Evolutionary conservation across 2,329 filamentous ascomycete genomes (phyloP), one percentile per base, ranked within the genome.

Genomic region (Ophiocordyceps robertsii): DNA sequence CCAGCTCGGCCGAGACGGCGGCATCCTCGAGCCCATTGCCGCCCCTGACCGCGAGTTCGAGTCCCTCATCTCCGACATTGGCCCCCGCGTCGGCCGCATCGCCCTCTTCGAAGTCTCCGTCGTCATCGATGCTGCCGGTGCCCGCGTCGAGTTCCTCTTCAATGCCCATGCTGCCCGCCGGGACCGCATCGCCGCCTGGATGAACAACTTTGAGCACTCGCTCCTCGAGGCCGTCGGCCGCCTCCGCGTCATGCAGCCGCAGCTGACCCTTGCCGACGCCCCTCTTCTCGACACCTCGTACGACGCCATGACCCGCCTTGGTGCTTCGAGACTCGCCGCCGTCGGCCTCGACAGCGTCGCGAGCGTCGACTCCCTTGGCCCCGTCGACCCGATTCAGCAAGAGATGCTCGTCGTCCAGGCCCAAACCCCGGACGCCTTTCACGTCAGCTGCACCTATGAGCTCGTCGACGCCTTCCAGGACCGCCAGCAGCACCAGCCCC

Each of bases 61-160:
- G 8, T 65, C 66, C 0, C 48, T 59, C 1, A 64, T 59, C 1
- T 66, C 66, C 0, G 65, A 72, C 33, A 61, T 70, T 30, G 70
- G 70, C 0, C 49, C 59, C 6, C 52, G 57, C 0, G 67, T 74
- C 7, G 66, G 67, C 6, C 65, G 71, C 10, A 65, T 72, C 9
- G 66, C 71, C 0, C 47, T 72, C 0, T 73, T 75, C 12, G 72
- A 75, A 46, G 56, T 73, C 4, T 69, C 65, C 1, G 62, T 68
- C n/a, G 61, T 62, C 44, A 54, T 71, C 12, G 66, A 72, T 31
- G 59, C 66, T 19, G 65, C 62, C 27, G 52, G 54, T 12, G 65
- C 67, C 3, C 66, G 62, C 29, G 51, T 75, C 41, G 67, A 68
- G 30, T 60, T 73, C 21, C 49, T 67, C 0, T 72, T 68, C 51